A percentile compares a stretch with the other conserved stretches of the same genome.
Conservation (phyloP, 208 protist genomes). For the Trypanosoma rangeli region DNA sequence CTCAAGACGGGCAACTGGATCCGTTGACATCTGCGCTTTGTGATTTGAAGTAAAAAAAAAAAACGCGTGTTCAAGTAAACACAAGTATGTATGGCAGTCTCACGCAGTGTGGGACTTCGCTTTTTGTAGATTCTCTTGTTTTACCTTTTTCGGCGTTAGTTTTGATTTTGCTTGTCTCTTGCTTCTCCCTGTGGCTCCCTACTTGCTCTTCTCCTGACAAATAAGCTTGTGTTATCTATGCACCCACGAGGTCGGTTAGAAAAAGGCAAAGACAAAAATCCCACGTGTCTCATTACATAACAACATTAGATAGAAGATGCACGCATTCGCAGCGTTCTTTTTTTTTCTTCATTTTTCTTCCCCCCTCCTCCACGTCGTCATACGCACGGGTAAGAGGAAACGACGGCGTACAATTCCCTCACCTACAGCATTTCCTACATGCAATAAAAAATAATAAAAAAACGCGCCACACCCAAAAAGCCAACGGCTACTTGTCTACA, state of each 20-base stretch:
- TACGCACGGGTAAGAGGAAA: too few relatives aligned
- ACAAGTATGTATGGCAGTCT: not conserved
- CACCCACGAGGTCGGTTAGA: not conserved
- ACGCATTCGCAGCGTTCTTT: too few relatives aligned
- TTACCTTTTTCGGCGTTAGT: constrained; percentile 13
- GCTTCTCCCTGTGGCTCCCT: not conserved
- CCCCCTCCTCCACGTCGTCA: too few relatives aligned
- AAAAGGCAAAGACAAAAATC: too few relatives aligned
- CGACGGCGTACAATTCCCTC: too few relatives aligned
- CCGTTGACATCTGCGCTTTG: not conserved
- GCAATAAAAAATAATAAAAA: too few relatives aligned
- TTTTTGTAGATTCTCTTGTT: not conserved
- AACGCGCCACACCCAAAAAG: too few relatives aligned
- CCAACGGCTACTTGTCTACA: too few relatives aligned
- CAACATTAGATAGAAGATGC: too few relatives aligned
- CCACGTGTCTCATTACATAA: too few relatives aligned
- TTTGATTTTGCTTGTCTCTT: not conserved
- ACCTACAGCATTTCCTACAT: too few relatives aligned
- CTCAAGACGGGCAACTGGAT: constrained; percentile 12
- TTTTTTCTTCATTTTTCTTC: too few relatives aligned
- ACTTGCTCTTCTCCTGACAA: not conserved
- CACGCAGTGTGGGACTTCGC: not conserved
- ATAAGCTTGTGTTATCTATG: not conserved
- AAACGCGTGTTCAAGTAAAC: not conserved
- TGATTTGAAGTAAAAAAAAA: not conserved